phyloP scores from a whole-genome alignment of 176 grass and related monocot genomes.

The Oryza brachyantha region DNA sequence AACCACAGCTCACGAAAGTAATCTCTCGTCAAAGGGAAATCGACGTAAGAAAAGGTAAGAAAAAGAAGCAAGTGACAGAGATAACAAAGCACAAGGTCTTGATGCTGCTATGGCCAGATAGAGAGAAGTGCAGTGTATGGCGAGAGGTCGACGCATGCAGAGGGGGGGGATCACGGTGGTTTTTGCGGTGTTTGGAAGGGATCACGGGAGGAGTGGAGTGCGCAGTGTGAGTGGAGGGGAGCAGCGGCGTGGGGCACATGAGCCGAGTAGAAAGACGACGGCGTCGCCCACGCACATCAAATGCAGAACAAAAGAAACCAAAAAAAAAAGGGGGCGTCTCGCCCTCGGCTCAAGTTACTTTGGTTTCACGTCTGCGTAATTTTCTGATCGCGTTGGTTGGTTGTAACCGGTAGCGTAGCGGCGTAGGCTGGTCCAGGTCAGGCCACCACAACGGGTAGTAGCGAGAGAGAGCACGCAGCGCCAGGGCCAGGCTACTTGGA shows the following conservation, averaged over 20 bases:
- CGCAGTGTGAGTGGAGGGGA: no score
- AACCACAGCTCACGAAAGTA: neutral
- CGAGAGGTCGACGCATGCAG: neutral
- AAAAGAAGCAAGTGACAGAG: neutral
- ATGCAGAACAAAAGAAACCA: neutral
- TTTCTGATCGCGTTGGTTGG: neutral
- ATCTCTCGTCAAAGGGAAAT: neutral
- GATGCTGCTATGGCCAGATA: no score
- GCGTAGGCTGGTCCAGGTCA: constrained; percentile 24
- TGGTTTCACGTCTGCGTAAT: constrained; percentile 55
- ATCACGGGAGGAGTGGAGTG: constrained; percentile 31
- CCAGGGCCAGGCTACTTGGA: neutral
- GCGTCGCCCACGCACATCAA: constrained; percentile 26
- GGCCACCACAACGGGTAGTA: neutral
- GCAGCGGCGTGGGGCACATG: constrained; percentile 22
- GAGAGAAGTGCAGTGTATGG: no score
- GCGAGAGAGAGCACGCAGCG: neutral
- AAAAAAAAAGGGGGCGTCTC: no score
- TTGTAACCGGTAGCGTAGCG: neutral
- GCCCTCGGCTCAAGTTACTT: constrained; percentile 37
- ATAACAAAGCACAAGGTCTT: neutral
- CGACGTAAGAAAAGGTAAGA: neutral
- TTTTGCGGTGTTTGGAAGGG: constrained; percentile 59
- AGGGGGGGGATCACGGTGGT: neutral
- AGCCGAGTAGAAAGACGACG: constrained; percentile 27